Conservation (phyloP, 306 rosid species). For the Vachellia collinsii region DNA sequence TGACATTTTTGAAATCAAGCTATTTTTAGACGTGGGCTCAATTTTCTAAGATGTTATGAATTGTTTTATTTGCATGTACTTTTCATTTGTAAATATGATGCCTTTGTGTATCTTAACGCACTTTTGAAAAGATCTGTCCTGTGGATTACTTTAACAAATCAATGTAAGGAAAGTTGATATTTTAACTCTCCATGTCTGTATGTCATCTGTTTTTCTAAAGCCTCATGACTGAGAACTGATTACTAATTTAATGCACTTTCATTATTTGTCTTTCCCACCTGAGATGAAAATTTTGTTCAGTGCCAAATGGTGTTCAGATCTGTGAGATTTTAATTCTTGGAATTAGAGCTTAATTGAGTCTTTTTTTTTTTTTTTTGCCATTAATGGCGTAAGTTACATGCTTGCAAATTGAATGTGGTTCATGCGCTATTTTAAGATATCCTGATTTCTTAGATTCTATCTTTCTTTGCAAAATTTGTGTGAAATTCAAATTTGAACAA, state of each 20-base stretch:
- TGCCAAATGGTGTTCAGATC: neutral
- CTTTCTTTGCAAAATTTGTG: slow-evolving; percentile 23
- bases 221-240: neutral
- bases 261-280: neutral
- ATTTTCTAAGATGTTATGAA: slow-evolving; percentile 23
- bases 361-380: no score
- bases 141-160: slow-evolving; percentile 6
- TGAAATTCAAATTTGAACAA: slow-evolving; percentile 28
- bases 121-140: neutral
- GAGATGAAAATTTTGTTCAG: neutral
- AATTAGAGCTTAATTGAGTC: neutral
- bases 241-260: slow-evolving; percentile 4
- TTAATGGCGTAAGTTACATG: neutral
- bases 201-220: slow-evolving; percentile 12
- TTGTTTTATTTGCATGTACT: neutral
- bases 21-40: slow-evolving; percentile 25
- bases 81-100: neutral
- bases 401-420: slow-evolving; percentile 1
- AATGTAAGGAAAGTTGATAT: slow-evolving; percentile 18
- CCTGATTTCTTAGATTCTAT: neutral
- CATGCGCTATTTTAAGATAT: slow-evolving; percentile 9
- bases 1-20: slow-evolving; percentile 18
- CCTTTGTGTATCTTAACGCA: slow-evolving; percentile 2
- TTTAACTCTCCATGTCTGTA: neutral
- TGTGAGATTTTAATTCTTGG: slow-evolving; percentile 5